A percentile compares a stretch with the other conserved stretches of the same genome.
Evolutionary conservation across 805 yeast genomes (phyloP).

Genomic region (Metschnikowia continentalis): DNA sequence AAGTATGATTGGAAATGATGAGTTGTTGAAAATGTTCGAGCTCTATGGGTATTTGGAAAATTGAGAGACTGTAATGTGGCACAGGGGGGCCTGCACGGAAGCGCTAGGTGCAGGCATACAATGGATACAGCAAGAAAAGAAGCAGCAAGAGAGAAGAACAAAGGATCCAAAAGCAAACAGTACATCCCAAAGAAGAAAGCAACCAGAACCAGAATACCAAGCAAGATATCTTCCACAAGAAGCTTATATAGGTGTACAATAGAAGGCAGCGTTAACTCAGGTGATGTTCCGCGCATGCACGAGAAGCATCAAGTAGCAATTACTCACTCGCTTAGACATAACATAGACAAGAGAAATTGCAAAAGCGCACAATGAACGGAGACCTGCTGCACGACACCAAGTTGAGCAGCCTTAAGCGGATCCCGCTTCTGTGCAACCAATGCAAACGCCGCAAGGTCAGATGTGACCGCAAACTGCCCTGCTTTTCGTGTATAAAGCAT

Average conservation of each 20-base stretch:
- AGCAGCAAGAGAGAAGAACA: too few species aligned
- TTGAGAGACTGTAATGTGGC: background rate
- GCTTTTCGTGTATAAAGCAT: conserved; percentile 29
- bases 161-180: too few species aligned
- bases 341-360: background rate
- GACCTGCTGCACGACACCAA: background rate
- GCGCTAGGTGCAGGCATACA: too few species aligned
- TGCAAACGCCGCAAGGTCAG: conserved; percentile 36
- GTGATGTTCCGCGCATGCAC: background rate
- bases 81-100: too few species aligned
- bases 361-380: background rate
- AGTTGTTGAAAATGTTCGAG: conserved; percentile 32
- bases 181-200: too few species aligned
- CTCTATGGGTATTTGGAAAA: conserved; percentile 31
- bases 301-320: too few species aligned
- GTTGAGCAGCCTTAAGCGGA: conserved; percentile 5
- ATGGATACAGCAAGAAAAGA: too few species aligned
- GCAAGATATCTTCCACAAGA: too few species aligned
- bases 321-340: too few species aligned
- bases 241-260: background rate
- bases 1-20: conserved; percentile 26
- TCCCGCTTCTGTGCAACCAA: conserved; percentile 31
- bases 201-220: too few species aligned
- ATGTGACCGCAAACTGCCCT: conserved; percentile 36
- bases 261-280: background rate